phyloP scores from a whole-genome alignment of 352 stramenopile species.

The Pythium dissotocum region DNA sequence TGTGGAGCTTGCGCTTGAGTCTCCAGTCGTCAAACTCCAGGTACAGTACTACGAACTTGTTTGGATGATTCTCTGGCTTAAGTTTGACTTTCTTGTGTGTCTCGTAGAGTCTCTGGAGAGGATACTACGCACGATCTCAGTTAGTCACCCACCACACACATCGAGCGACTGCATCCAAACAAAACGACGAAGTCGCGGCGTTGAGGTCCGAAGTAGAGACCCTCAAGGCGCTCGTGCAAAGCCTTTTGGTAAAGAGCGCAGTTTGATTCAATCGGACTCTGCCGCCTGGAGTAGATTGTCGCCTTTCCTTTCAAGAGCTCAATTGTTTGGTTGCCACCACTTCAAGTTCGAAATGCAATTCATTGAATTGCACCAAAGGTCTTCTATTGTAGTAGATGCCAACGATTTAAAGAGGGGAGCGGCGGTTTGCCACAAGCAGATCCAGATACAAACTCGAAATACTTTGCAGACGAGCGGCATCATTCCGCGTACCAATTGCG shows the following conservation, averaged over 20 bases:
- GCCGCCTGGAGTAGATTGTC: neutral
- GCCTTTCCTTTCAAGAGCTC: too few species aligned
- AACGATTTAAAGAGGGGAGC: neutral
- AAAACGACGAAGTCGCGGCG: neutral
- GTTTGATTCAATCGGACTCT: neutral
- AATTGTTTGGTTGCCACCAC: too few species aligned
- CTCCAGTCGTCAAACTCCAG: conserved; percentile 30
- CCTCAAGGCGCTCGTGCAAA: conserved; percentile 13
- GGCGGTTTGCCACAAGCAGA: neutral
- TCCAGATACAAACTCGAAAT: neutral
- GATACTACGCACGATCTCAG: conserved; percentile 5
- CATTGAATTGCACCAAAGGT: neutral
- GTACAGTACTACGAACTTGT: conserved; percentile 1
- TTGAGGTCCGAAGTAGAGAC: conserved; percentile 13
- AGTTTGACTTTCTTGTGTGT: neutral
- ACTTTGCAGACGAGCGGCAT: neutral
- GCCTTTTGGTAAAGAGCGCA: neutral
- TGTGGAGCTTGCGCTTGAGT: conserved; percentile 8
- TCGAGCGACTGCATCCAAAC: neutral
- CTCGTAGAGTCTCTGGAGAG: conserved; percentile 28
- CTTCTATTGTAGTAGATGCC: neutral
- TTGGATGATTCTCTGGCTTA: neutral
- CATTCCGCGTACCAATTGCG: neutral
- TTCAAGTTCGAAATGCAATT: neutral
- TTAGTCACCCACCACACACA: neutral